phyloP scores from a whole-genome alignment of 2,329 filamentous ascomycete species.

The Plenodomus tracheiphilus region DNA sequence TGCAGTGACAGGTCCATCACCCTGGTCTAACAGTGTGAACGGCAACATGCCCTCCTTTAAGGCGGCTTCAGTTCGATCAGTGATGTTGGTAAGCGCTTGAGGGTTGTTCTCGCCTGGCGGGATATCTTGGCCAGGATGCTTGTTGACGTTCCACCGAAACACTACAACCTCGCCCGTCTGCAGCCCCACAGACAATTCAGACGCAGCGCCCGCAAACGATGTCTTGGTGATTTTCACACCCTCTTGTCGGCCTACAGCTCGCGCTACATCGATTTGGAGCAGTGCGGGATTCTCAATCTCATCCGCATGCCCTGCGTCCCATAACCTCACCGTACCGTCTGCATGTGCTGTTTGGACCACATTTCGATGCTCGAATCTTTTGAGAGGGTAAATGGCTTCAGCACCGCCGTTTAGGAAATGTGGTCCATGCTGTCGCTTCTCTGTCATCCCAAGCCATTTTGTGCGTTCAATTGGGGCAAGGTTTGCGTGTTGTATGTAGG shows the following conservation, averaged over 20 bases:
- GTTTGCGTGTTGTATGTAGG: constrained; percentile 75
- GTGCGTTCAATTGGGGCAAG: constrained; percentile 76
- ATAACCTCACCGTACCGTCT: constrained; percentile 87
- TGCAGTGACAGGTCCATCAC: constrained; percentile 78
- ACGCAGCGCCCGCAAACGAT: constrained; percentile 77
- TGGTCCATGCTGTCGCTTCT: constrained; percentile 78
- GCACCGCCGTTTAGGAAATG: constrained; percentile 78
- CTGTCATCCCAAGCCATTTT: constrained; percentile 88
- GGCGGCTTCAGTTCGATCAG: constrained; percentile 68
- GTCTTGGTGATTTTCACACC: constrained; percentile 77
- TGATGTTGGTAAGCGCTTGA: constrained; percentile 70
- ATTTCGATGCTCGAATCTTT: constrained; percentile 80
- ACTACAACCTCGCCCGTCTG: constrained; percentile 81
- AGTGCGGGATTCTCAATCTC: constrained; percentile 85
- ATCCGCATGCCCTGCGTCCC: constrained; percentile 90
- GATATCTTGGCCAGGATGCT: constrained; percentile 67
- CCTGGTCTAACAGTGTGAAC: constrained; percentile 78
- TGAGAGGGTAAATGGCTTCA: constrained; percentile 68
- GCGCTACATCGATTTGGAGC: constrained; percentile 83
- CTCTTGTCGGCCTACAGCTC: constrained; percentile 77
- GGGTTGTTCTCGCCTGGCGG: constrained; percentile 54
- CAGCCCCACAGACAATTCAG: constrained; percentile 83
- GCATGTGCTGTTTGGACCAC: constrained; percentile 86
- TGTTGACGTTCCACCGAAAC: constrained; percentile 86
- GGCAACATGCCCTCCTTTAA: constrained; percentile 83